A percentile compares a stretch with the other conserved stretches of the same genome.
Conservation (phyloP, 345 rosid genomes). For the Dipteronia dyeriana region DNA sequence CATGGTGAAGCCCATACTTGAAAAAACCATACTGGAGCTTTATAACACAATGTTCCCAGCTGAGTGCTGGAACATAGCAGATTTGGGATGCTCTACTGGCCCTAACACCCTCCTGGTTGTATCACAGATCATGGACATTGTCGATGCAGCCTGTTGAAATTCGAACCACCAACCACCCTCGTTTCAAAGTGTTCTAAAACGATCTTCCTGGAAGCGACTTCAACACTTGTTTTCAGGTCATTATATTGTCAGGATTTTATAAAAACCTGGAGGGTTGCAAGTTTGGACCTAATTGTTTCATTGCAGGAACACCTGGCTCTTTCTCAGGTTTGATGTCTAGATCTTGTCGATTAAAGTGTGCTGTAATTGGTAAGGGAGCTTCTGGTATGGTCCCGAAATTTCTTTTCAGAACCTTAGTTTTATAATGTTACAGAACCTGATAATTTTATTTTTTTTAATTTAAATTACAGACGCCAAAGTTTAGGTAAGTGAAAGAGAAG, state of each 20-base stretch:
- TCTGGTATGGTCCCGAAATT: too few species aligned
- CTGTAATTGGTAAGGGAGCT: too few species aligned
- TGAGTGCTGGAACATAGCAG: slow-evolving; percentile 20
- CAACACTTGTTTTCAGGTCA: slow-evolving; percentile 27
- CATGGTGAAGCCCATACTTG: slow-evolving; percentile 15
- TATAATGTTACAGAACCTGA: too few species aligned
- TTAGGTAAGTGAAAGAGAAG: slow-evolving; percentile 7
- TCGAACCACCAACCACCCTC: slow-evolving; percentile 8
- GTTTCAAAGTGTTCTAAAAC: slow-evolving; percentile 21
- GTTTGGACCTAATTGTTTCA: slow-evolving; percentile 12
- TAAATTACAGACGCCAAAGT: slow-evolving; percentile 19
- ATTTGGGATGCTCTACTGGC: slow-evolving; percentile 33
- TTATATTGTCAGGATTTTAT: slow-evolving; percentile 20
- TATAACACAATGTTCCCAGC: neutral
- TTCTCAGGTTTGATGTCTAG: slow-evolving; percentile 15
- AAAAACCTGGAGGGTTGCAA: slow-evolving; percentile 13
- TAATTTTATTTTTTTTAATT: too few species aligned
- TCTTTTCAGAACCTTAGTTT: too few species aligned
- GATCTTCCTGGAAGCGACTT: slow-evolving; percentile 32
- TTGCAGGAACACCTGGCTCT: slow-evolving; percentile 28
- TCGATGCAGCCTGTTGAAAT: neutral
- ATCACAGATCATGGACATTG: slow-evolving; percentile 12
- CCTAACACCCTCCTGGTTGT: too few species aligned
- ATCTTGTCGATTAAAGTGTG: neutral
- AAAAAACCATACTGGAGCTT: slow-evolving; percentile 14